A percentile compares a stretch with the other conserved stretches of the same genome.
phyloP scores from a whole-genome alignment of 305 asterid species.

The Nicotiana rustica region DNA sequence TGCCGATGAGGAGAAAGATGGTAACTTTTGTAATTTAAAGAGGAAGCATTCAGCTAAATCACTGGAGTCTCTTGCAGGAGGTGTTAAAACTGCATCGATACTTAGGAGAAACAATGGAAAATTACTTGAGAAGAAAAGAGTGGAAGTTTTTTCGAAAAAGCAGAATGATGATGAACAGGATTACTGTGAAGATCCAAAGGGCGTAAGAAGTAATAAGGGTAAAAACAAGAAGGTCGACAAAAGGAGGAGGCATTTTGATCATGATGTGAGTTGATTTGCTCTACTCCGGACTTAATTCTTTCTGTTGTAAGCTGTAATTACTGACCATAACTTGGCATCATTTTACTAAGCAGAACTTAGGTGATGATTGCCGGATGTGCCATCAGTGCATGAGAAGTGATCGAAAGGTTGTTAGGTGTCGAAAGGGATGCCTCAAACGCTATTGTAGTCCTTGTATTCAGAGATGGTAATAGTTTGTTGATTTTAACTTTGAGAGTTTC shows the following conservation, averaged over 20 bases:
- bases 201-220: constrained; percentile 27
- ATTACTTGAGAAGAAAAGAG: constrained; percentile 10
- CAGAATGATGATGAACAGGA: constrained; percentile 31
- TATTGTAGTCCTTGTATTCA: constrained; percentile 58
- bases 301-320: constrained; percentile 20
- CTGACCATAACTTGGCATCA: neutral
- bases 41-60: constrained; percentile 3
- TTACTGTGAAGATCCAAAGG: constrained; percentile 5
- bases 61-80: neutral
- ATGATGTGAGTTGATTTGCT: constrained; percentile 49
- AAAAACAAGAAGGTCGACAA: constrained; percentile 2
- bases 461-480: constrained; percentile 48
- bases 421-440: constrained; percentile 43
- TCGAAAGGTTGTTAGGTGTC: constrained; percentile 62
- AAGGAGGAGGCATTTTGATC: constrained; percentile 45
- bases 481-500: constrained; percentile 3
- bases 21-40: constrained; percentile 9
- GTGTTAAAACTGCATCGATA: neutral
- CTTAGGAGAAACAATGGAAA: neutral
- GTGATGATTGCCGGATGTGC: constrained; percentile 63
- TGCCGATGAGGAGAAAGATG: constrained; percentile 22
- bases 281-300: neutral
- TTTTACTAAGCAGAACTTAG: constrained; percentile 50
- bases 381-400: constrained; percentile 70
- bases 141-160: constrained; percentile 25